Evolutionary conservation across 768 basidiomycete species (phyloP), one percentile per base, ranked within the genome.

Genomic region (Candolleomyces aberdarensis): DNA sequence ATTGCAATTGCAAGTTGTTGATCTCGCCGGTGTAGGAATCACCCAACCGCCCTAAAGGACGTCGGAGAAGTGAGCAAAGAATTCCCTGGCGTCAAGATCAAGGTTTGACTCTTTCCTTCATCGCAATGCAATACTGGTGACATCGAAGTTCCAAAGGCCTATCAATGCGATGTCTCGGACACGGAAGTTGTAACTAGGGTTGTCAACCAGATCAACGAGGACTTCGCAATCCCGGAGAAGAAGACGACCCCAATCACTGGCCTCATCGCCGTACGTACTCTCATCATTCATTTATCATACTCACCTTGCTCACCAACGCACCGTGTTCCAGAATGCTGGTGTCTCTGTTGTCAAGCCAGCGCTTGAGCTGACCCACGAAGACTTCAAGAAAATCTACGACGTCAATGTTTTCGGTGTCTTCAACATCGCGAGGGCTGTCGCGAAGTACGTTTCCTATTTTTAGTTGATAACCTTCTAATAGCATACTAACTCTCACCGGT

Each of bases 391-490:
- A 13, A 79, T 87, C 0, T 88, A 79, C 63, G 76, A 77, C 53
- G 81, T 83, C 15, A 89, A 89, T 62, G 86, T 88, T 8, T 82
- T 79, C 31, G 87, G 87, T 1, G 87, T 86, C 1, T 87, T 87
- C 76, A 87, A 88, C 62, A 81, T 80, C 5, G 79, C 82, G 17
- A 79, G 83, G 13, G 86, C 83, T 2, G 82, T 80, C 17, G 85
- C 85, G 1, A 80, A 80, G 83, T 84, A 61, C 10, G 78, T 65
- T 1, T 22, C 39, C 17, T 49, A 4, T 36, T 8, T 36, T 36
- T 11, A 36, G 6, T 36, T 36, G 36, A 11, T 5, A 5, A 6
- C 8, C 1, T 11, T 36, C 11, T 7, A 14, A 3, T 36, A n/a
- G 14, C 31, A 20, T 26, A 9, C 11, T 19, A 3, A 11, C 14